Base-by-base conservation (phyloP, 768 basidiomycete species). In the Chalciporus chontae region DNA sequence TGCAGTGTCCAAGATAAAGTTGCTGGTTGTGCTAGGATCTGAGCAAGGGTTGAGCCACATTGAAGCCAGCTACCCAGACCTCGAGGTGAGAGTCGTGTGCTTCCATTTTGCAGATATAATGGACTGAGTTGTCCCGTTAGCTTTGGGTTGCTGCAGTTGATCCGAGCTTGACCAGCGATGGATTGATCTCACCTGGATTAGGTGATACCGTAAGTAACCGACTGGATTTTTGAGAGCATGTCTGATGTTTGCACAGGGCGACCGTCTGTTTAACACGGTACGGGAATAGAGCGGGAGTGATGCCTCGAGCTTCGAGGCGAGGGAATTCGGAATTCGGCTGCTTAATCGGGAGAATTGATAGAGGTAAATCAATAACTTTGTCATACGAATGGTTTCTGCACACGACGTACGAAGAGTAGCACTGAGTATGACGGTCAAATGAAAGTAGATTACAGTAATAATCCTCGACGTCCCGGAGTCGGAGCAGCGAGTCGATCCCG, bases 121-220 rank as follows among this genome's bases (percentile, higher is more conserved):
- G 44, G 38, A 51, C 53, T 34, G 40, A 53, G 5, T n/a, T n/a
- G 21, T 24, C 24, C 23, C 37, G 17, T 19, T 53, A 94, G 93
- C 85, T 95, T 37, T 95, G 88, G 87, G 84, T 82, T 36, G 90
- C 88, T 17, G 89, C 83, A 1, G 78, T 94, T 10, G 94, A 96
- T 62, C 69, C 83, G 6, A 63, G 74, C 0, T 66, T 98, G 53
- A 94, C 90, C 0, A 39, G 54, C 0, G 78, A 88, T 15, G 95
- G 94, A 7, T 73, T 92, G 54, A 87, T 98, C 51, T 77, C 72
- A n/a, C 94, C 94, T 9, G 94, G 94, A 17, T 76, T 95, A 39
- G 94, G 94, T 5, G 94, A 96, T 68, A 83, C 90, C 21, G 91
- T 90, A 61, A 64, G 87, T 76, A 3, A 21, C 14, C 21, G 5